Evolutionary conservation across 768 basidiomycete genomes (phyloP).

Genomic region (Galerina sulciceps): DNA sequence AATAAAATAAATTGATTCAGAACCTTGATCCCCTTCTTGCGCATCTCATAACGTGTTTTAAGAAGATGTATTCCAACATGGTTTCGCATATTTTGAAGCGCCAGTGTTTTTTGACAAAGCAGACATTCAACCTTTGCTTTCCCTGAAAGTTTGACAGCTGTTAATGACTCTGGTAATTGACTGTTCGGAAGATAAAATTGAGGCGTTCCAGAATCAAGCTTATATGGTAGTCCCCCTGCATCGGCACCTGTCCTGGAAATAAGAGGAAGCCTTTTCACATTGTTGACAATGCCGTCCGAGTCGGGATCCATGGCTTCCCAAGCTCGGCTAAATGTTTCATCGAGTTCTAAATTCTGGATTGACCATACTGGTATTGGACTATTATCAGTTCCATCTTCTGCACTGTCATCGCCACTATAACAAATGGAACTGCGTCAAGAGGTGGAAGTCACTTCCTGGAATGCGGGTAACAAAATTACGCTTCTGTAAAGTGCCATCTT

Average conservation of each 20-base stretch:
- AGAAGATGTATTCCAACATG: constrained; percentile 22
- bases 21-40: not conserved
- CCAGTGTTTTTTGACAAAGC: not conserved
- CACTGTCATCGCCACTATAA: no score
- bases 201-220: no score
- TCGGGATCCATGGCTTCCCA: no score
- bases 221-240: no score
- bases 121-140: not conserved
- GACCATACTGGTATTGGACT: no score
- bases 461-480: not conserved
- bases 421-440: not conserved
- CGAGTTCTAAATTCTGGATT: no score
- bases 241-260: no score
- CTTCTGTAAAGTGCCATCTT: not conserved
- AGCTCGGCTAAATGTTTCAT: no score
- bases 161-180: not conserved
- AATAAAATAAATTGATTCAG: no score
- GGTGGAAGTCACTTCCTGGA: not conserved
- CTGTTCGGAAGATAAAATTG: not conserved
- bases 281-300: no score
- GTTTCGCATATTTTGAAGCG: constrained; percentile 13
- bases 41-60: not conserved
- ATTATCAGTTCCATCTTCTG: no score
- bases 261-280: no score
- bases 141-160: not conserved